Evolutionary conservation across 1,284 basidiomycete genomes (phyloP), one percentile per base, ranked within the genome.

Genomic region (Xerocomus nothofagi): DNA sequence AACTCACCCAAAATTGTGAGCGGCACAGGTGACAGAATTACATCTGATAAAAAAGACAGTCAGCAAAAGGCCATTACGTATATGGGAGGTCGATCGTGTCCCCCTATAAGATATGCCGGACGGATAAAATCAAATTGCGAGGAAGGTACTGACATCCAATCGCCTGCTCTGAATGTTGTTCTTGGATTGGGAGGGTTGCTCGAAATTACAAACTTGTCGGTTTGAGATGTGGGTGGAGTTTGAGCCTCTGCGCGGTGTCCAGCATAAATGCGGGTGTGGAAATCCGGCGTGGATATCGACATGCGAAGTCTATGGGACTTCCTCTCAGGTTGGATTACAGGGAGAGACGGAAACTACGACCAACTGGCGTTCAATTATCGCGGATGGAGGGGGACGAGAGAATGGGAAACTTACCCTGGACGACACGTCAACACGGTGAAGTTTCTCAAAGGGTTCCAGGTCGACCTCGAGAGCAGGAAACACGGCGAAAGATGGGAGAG

Each of bases 1-100:
- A 77, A n/a, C 82, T 73, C 63, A 86, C 84, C 82, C 84, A 73
- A 88, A 88, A 68, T 88, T 88, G 64, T 86, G 83, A 23, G 83
- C 82, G 57, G 78, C 79, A 63, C 84, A 87, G 44, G 74, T 78
- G 51, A 77, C 73, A 46, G 75, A 74, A 51, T 68, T 68, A 59
- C 85, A 87, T 70, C 84, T 87, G 60, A 32, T 50, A 55, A 62
- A 38, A 42, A 23, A 7, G 0, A 18, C 32, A 27, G 60, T 63
- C 59, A 59, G 54, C 41, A 41, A 51, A 45, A 38, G 24, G 29
- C 17, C 11, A 24, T 39, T 37, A 43, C 47, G 30, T 33, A 66
- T 49, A 50, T 33, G 49, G 47, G 44, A 46, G 37, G 41, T 45
- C 50, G 54, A 64, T 60, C 52, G 18, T 0, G 37, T 34, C 63